Conservation (phyloP, 345 rosid species). For the Linum lewisii region DNA sequence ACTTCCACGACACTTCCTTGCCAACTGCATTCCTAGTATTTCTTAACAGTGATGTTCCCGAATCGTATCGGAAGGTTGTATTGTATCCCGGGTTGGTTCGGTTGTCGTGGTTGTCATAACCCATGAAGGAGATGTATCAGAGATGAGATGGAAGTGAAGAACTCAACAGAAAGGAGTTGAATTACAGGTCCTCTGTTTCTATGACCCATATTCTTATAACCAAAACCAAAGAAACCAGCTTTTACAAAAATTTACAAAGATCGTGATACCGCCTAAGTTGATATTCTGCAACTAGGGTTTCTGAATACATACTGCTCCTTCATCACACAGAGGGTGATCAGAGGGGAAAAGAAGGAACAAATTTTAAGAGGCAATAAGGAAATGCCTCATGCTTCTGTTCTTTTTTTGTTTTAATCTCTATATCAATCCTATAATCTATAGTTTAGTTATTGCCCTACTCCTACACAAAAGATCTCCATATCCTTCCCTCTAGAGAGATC, state of each 20-base stretch:
- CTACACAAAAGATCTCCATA: conserved; percentile 97
- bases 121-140: too few species aligned
- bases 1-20: background rate
- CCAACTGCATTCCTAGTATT: too few species aligned
- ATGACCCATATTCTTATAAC: conserved; percentile 23
- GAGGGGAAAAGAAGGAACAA: background rate
- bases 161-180: conserved; percentile 21
- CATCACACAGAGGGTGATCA: background rate
- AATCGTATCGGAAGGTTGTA: too few species aligned
- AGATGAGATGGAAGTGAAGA: background rate
- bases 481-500: conserved; percentile 85
- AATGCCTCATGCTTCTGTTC: background rate
- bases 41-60: too few species aligned
- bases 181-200: conserved; percentile 28
- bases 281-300: background rate
- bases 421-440: background rate
- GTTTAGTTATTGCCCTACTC: background rate
- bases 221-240: conserved; percentile 18
- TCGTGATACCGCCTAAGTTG: background rate
- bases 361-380: background rate
- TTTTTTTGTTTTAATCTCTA: background rate
- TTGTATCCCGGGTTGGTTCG: too few species aligned
- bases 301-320: background rate
- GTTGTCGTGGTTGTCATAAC: background rate
- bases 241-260: conserved; percentile 13